A percentile compares a stretch with the other conserved stretches of the same genome.
phyloP scores from a whole-genome alignment of 1,139 yeast genomes.

The Spathaspora sp. region DNA sequence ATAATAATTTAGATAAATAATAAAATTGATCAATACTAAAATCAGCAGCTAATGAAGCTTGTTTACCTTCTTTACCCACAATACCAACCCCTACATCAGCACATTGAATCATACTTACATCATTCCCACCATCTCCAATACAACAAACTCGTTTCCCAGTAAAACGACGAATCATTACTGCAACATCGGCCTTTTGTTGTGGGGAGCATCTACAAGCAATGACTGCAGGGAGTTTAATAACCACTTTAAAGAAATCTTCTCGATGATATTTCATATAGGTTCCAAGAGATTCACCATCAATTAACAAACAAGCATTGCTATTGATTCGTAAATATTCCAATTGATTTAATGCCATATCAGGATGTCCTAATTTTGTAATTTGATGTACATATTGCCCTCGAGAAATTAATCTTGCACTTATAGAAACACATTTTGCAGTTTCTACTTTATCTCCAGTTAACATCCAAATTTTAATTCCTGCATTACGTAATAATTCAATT shows the following conservation, averaged over 20 bases:
- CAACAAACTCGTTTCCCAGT: constrained; percentile 94
- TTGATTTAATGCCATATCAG: constrained; percentile 67
- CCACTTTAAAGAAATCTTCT: constrained; percentile 74
- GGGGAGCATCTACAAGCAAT: constrained; percentile 98
- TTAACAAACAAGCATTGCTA: constrained; percentile 73
- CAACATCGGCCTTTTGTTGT: constrained; percentile 97
- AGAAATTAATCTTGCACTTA: constrained; percentile 86
- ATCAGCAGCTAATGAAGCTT: constrained; percentile 96
- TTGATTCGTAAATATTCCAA: constrained; percentile 69
- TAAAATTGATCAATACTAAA: constrained; percentile 92
- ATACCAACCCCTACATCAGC: constrained; percentile 99
- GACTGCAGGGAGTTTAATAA: constrained; percentile 81
- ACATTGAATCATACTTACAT: constrained; percentile 97
- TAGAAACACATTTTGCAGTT: constrained; percentile 95
- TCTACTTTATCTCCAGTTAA: constrained; percentile 98
- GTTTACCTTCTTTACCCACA: constrained; percentile 97
- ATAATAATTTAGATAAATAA: constrained; percentile 76
- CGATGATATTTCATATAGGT: constrained; percentile 62
- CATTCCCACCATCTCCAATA: constrained; percentile 99
- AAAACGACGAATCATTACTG: constrained; percentile 67
- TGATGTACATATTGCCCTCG: constrained; percentile 94
- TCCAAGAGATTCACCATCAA: constrained; percentile 91
- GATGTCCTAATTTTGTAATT: constrained; percentile 61
- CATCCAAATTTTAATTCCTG: constrained; percentile 99
- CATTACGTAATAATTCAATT: constrained; percentile 87